Base-by-base conservation (phyloP, 2,329 filamentous ascomycete species). In the Botryotinia narcissicola region DNA sequence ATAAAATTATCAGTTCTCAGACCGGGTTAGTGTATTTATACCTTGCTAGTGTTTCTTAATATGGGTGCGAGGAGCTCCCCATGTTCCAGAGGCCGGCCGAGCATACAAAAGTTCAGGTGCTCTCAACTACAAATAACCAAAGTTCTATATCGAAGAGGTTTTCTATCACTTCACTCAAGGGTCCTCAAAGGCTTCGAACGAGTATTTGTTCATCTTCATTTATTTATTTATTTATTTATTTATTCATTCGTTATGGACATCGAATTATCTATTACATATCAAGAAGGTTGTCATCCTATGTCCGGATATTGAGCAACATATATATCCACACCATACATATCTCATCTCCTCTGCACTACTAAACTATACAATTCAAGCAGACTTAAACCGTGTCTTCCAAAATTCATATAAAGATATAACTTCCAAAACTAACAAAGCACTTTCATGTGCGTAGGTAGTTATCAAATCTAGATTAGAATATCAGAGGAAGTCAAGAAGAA, bases 11-110 rank as follows among this genome's bases (percentile, higher is more conserved):
- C 7, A 6, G 29, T 37, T 1, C 51, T 59, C n/a, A 57, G 12
- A 57, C 5, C 7, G 22, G 48, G 18, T 32, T 69, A 44, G 37
- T 68, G 18, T 4, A 32, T 44, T 14, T 16, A 25, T 57, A 32
- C 48, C 48, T 69, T 69, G 64, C 64, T 68, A 68, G 46, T 16
- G 64, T 51, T 25, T 32, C 25, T 51, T n/a, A 18, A 67, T 67
- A 4, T 40, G 44, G 20, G 22, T 16, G 3, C 9, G 46, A 54
- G 32, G 42, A 18, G 10, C 64, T 29, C 32, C 32, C 32, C 35
- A 32, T 22, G 16, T 20, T 25, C 18, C 25, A 7, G 32, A 22
- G 29, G 25, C 22, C 22, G 10, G 48, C 46, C 22, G 7, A 18
- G 22, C 48, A 51, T 35, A 16, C 5, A 54, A n/a, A 54, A n/a